Percentiles rank a stretch among this genome's conserved stretches.
phyloP scores from a whole-genome alignment of 352 stramenopile species.

The Discostella stelligera region DNA sequence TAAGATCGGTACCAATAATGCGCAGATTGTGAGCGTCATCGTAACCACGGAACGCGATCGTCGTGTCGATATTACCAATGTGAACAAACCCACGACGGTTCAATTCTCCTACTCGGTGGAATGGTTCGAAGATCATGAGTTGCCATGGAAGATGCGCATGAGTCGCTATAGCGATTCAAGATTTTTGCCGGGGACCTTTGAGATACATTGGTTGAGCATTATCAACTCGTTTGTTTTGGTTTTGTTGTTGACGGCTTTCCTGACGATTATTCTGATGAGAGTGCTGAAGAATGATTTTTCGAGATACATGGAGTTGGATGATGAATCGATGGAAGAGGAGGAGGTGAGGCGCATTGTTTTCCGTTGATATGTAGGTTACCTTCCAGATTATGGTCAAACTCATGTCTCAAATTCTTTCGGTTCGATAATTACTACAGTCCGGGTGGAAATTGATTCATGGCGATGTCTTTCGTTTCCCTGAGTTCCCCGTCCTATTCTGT shows the following conservation, averaged over 20 bases:
- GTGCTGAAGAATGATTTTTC: constrained; percentile 98
- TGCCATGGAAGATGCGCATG: constrained; percentile 89
- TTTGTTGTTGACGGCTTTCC: constrained; percentile 93
- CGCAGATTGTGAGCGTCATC: constrained; percentile 87
- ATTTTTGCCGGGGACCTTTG: constrained; percentile 84
- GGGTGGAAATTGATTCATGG: constrained; percentile 93
- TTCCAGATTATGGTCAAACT: neutral
- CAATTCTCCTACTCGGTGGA: constrained; percentile 95
- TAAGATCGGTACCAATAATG: constrained; percentile 90
- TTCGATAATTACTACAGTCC: constrained; percentile 58
- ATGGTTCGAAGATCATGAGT: constrained; percentile 88
- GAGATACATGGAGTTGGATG: constrained; percentile 94
- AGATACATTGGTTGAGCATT: constrained; percentile 97
- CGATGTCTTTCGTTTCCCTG: constrained; percentile 91
- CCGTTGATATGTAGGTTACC: neutral
- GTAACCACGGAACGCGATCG: constrained; percentile 80
- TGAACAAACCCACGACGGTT: constrained; percentile 66
- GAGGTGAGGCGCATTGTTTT: constrained; percentile 67
- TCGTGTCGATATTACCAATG: constrained; percentile 81
- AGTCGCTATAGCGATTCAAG: constrained; percentile 80
- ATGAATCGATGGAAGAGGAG: constrained; percentile 89
- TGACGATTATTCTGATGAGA: constrained; percentile 95
- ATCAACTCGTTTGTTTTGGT: constrained; percentile 98
- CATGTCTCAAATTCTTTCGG: neutral
- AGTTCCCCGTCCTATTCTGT: constrained; percentile 88